Evolutionary conservation across 331 rosid species (phyloP).

Genomic region (Malus hybrid): DNA sequence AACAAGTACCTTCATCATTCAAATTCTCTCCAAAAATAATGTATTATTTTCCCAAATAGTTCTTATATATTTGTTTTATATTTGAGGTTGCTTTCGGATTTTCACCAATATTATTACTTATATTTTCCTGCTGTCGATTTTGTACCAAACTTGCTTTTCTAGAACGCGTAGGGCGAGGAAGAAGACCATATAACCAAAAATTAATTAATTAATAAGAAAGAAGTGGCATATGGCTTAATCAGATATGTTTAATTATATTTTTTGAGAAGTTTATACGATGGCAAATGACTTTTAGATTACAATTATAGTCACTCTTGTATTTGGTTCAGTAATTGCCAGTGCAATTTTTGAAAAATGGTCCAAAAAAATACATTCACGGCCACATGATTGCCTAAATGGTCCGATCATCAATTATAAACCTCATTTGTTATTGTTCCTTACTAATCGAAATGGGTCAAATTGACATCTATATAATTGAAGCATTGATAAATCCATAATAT

Average conservation of each 20-base stretch:
- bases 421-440: too few species aligned
- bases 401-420: too few species aligned
- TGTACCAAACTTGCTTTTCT: background rate
- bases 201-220: background rate
- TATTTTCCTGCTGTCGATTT: background rate
- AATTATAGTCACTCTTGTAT: background rate
- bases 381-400: too few species aligned
- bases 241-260: too few species aligned
- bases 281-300: background rate
- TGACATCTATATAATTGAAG: too few species aligned
- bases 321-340: too few species aligned
- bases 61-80: background rate
- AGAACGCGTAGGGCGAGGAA: background rate
- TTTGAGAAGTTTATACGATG: background rate
- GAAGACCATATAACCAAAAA: background rate
- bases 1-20: too few species aligned
- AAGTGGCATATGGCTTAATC: background rate
- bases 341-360: background rate
- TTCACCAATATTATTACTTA: background rate
- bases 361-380: too few species aligned
- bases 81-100: background rate
- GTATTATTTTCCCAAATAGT: background rate
- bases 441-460: too few species aligned
- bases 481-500: too few species aligned
- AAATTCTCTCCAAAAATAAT: too few species aligned